A percentile compares a stretch with the other conserved stretches of the same genome.
These are phyloP conservation scores for Forsythia viridissima DNA, from an alignment of 257 asterid genomes.

Conservation along the genomic window DNA sequence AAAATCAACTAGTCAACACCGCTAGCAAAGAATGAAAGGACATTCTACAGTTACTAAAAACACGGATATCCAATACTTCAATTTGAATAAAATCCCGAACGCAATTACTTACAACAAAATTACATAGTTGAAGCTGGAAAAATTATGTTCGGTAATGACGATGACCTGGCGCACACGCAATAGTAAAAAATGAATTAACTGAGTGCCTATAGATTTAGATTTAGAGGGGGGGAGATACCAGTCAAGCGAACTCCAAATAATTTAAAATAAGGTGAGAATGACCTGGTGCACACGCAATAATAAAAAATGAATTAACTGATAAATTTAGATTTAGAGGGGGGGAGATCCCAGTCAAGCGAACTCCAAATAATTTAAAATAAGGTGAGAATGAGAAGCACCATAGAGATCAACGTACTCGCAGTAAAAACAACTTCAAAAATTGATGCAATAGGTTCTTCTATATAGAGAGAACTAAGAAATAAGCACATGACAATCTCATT, in stretches of 20 bases:
- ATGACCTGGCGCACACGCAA: background rate
- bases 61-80: no score
- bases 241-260: no score
- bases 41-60: no score
- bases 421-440: no score
- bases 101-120: background rate
- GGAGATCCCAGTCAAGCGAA: background rate
- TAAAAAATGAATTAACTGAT: background rate
- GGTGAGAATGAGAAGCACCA: no score
- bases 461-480: background rate
- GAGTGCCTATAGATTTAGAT: slow-evolving; percentile 29
- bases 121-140: background rate
- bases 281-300: background rate
- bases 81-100: background rate
- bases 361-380: no score
- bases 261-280: no score
- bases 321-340: slow-evolving; percentile 1
- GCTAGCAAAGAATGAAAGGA: background rate
- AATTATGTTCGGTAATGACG: no score
- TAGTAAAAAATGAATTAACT: background rate
- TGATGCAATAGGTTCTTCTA: background rate
- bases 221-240: slow-evolving; percentile 13
- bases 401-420: no score
- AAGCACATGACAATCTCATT: background rate
- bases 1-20: background rate